phyloP scores from a whole-genome alignment of 1,284 basidiomycete genomes.

The Athelia sp. region DNA sequence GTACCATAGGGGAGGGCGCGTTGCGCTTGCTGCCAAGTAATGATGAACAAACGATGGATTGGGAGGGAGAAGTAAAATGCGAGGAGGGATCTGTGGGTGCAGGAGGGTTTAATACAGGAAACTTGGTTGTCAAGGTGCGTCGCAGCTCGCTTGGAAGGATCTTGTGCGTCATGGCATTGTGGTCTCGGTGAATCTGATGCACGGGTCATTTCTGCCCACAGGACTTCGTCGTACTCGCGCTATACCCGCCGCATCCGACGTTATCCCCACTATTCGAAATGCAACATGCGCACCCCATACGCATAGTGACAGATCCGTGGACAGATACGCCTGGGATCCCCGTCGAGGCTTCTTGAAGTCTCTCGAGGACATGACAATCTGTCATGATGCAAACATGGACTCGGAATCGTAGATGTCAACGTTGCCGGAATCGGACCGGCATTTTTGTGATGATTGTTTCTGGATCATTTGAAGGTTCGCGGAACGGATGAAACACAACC shows the following conservation, averaged over 20 bases:
- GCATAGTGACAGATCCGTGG: conserved; percentile 41
- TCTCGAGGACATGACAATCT: no score
- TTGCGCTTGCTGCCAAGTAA: conserved; percentile 22
- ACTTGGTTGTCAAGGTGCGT: conserved; percentile 32
- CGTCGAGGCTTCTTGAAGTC: neutral
- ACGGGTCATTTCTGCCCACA: conserved; percentile 8
- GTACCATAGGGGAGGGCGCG: conserved; percentile 26
- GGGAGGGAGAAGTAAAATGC: conserved; percentile 36
- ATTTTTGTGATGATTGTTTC: no score
- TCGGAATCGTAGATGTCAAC: no score
- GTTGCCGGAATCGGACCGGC: no score
- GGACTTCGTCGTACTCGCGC: conserved; percentile 33
- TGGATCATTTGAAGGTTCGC: no score
- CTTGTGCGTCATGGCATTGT: neutral
- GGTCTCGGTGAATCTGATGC: neutral
- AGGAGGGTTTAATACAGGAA: conserved; percentile 29
- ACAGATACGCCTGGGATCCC: conserved; percentile 16
- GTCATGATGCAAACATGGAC: no score
- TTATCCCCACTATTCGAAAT: conserved; percentile 29
- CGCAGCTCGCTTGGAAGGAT: neutral
- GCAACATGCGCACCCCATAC: conserved; percentile 38
- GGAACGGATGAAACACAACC: no score
- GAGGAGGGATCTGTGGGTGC: conserved; percentile 20
- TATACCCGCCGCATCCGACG: conserved; percentile 30
- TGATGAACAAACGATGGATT: conserved; percentile 23